Evolutionary conservation across 1,139 yeast genomes (phyloP), one percentile per base, ranked within the genome.

Genomic region (Magnusiomyces fungicola): DNA sequence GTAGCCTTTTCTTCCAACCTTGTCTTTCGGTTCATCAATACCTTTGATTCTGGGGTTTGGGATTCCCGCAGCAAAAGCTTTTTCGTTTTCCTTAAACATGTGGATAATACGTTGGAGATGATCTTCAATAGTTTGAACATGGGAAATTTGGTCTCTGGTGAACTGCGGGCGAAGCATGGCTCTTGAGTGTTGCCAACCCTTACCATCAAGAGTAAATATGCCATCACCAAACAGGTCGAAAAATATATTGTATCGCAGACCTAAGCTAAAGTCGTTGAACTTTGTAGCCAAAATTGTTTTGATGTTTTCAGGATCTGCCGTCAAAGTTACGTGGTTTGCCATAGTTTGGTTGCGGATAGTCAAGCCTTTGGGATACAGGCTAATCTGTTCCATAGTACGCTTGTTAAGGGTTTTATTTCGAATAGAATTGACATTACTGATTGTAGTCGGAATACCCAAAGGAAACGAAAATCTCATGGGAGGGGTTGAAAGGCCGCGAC

Each of bases 91-190:
- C 23, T 56, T 53, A 42, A 75, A 55, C 44, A 69, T 72, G 43
- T 61, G 61, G 42, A 69, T 64, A 41, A 76, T 63, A 7, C 56
- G 61, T 56, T 68, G 70, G 4, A 75, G 54, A 52, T 74, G 79
- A 24, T 72, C 71, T 56, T 75, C 79, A 54, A 78, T 66, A 38
- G 69, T 55, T 49, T 66, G 64, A 27, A 78, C 72, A 53, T 77
- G 80, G 22, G 76, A 71, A 45, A 78, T 70, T 60, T 77, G 79
- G 53, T 76, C 79, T 54, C 79, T 66, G 29, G 75, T 69, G 63
- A 78, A 78, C 61, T 76, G 81, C 1, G 83, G 83, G 51, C 81
- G 69, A 55, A 78, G 70, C 78, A 78, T 67, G 2, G 79, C 73
- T 42, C 83, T 65, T 16, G 80, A 73, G 58, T 76, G 79, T 55